These are phyloP conservation scores for Verticillium dahliae DNA, from an alignment of 2,329 filamentous ascomycete genomes.

Conservation along the genomic window DNA sequence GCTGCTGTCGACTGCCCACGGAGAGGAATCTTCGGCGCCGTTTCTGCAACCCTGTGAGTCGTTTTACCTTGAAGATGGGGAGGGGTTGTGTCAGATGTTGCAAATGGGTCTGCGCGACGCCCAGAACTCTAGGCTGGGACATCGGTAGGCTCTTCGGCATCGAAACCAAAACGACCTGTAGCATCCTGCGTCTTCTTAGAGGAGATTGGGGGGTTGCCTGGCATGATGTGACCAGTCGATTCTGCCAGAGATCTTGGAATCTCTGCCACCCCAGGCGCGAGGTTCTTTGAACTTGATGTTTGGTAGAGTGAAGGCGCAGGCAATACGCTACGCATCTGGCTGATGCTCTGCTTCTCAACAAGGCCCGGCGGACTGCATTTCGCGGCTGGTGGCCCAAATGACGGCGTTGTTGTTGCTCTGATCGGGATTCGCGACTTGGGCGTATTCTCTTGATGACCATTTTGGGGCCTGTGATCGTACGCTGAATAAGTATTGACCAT, in stretches of 20 bases:
- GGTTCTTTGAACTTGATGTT: background rate
- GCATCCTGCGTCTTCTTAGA: background rate
- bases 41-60: background rate
- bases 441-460: background rate
- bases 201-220: background rate
- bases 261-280: background rate
- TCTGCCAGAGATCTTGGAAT: background rate
- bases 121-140: background rate
- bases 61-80: background rate
- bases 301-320: background rate
- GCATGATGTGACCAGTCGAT: background rate
- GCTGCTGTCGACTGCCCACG: background rate
- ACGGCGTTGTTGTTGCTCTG: background rate
- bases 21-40: background rate
- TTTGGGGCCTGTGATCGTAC: background rate
- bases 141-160: background rate
- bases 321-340: background rate
- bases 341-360: background rate
- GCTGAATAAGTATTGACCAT: background rate
- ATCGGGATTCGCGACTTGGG: background rate
- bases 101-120: background rate
- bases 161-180: background rate
- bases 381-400: background rate
- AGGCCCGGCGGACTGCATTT: background rate
- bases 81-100: background rate